phyloP scores from a whole-genome alignment of 1,139 yeast species.

The Wickerhamomyces sp. region DNA sequence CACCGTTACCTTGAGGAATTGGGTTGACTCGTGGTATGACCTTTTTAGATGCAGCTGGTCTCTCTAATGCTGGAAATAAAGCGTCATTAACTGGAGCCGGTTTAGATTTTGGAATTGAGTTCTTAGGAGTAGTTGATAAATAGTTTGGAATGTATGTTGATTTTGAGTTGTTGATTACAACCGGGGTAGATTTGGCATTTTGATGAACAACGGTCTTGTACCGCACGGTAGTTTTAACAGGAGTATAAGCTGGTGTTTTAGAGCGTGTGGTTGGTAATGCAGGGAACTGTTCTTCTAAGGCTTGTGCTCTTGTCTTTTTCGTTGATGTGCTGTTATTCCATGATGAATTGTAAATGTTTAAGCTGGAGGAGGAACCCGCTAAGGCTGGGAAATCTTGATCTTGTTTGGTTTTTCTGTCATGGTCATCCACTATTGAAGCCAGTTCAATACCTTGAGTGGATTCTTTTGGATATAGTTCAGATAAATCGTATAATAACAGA shows the following conservation, averaged over 20 bases:
- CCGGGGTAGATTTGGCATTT: conserved; percentile 6
- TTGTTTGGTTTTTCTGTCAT: conserved; percentile 22
- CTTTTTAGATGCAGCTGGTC: conserved; percentile 25
- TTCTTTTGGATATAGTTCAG: conserved; percentile 46
- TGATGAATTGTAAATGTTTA: conserved; percentile 22
- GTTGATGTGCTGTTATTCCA: conserved; percentile 22
- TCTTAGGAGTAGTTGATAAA: conserved; percentile 8
- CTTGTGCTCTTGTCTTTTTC: conserved; percentile 16
- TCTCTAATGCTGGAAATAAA: conserved; percentile 47
- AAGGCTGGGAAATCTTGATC: conserved; percentile 52
- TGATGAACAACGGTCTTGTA: conserved; percentile 16
- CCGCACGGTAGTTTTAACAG: conserved; percentile 19
- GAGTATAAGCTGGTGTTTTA: conserved; percentile 11
- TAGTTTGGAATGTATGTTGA: conserved; percentile 24
- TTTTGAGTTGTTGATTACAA: conserved; percentile 18
- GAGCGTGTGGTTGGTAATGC: conserved; percentile 16
- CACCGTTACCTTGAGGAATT: conserved; percentile 26
- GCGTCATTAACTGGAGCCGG: conserved; percentile 29
- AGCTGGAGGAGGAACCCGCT: conserved; percentile 29
- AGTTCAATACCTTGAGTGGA: conserved; percentile 32
- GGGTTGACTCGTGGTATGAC: conserved; percentile 35
- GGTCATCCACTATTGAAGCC: conserved; percentile 31
- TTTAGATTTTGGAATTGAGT: conserved; percentile 15
- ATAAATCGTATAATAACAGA: conserved; percentile 50
- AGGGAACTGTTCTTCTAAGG: conserved; percentile 25